Evolutionary conservation across 306 rosid genomes (phyloP).

Genomic region (Acacia crassicarpa): DNA sequence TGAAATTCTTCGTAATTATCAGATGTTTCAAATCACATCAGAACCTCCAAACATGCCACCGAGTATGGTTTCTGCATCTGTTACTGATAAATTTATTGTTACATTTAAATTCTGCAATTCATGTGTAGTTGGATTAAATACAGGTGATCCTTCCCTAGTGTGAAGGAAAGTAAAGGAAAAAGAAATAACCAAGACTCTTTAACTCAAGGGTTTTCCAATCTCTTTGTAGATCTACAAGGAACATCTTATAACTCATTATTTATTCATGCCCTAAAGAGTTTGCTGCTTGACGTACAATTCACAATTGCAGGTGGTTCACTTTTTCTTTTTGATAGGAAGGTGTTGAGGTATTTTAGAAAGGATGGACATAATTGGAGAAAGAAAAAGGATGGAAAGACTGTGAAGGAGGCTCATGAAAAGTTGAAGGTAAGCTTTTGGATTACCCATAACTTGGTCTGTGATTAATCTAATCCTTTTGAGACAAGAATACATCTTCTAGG

Average conservation of each 20-base stretch:
- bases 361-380: constrained; percentile 95
- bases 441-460: constrained; percentile 24
- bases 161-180: not conserved
- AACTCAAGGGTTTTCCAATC: not conserved
- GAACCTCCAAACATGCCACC: constrained; percentile 85
- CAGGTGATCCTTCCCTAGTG: not conserved
- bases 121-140: constrained; percentile 4
- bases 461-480: constrained; percentile 11
- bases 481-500: not conserved
- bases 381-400: constrained; percentile 90
- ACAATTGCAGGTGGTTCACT: constrained; percentile 81
- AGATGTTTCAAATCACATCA: constrained; percentile 59
- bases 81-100: constrained; percentile 13
- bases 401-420: constrained; percentile 93
- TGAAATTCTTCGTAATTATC: constrained; percentile 77
- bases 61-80: constrained; percentile 53
- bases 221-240: not conserved
- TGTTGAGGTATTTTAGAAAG: constrained; percentile 86
- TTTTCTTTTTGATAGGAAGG: constrained; percentile 84
- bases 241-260: constrained; percentile 6
- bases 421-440: constrained; percentile 60
- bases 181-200: not conserved
- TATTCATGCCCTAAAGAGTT: constrained; percentile 11
- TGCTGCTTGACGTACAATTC: constrained; percentile 35
- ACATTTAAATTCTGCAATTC: not conserved